phyloP scores from a whole-genome alignment of 2,329 filamentous ascomycete genomes.

The Verruconis gallopava region DNA sequence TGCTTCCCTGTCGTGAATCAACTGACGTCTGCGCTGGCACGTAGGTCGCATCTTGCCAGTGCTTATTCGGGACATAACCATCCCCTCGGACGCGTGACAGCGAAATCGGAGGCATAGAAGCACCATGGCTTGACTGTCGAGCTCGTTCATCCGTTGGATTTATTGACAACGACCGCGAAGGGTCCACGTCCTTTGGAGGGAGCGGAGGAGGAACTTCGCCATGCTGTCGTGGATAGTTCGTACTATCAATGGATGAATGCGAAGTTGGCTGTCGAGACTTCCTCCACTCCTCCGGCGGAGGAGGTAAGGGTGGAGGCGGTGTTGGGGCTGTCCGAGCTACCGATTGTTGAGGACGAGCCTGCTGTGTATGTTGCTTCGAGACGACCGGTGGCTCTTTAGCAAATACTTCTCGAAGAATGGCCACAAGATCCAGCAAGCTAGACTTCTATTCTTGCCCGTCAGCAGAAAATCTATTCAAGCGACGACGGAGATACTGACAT shows the following conservation, averaged over 20 bases:
- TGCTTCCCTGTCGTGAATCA: conserved; percentile 18
- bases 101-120: conserved; percentile 5
- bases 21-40: too few species aligned
- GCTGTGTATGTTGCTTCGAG: conserved; percentile 41
- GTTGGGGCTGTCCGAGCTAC: conserved; percentile 30
- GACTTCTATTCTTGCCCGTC: too few species aligned
- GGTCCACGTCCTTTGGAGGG: conserved; percentile 12
- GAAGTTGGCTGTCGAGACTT: conserved; percentile 19
- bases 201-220: conserved; percentile 19
- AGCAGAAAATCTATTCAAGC: conserved; percentile 8
- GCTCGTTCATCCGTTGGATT: neutral
- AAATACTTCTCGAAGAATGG: conserved; percentile 74
- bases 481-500: too few species aligned
- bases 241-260: neutral
- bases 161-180: too few species aligned
- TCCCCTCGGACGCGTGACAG: too few species aligned
- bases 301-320: conserved; percentile 54
- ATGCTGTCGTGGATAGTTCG: too few species aligned
- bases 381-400: conserved; percentile 89
- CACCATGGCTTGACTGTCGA: neutral
- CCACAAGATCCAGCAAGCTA: conserved; percentile 68
- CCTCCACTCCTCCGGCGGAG: conserved; percentile 49
- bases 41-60: conserved; percentile 14
- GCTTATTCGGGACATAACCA: too few species aligned
- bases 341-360: conserved; percentile 18